A percentile compares a stretch with the other conserved stretches of the same genome.
Conservation (phyloP, 75 land plant genomes). For the Azolla pinnata region DNA sequence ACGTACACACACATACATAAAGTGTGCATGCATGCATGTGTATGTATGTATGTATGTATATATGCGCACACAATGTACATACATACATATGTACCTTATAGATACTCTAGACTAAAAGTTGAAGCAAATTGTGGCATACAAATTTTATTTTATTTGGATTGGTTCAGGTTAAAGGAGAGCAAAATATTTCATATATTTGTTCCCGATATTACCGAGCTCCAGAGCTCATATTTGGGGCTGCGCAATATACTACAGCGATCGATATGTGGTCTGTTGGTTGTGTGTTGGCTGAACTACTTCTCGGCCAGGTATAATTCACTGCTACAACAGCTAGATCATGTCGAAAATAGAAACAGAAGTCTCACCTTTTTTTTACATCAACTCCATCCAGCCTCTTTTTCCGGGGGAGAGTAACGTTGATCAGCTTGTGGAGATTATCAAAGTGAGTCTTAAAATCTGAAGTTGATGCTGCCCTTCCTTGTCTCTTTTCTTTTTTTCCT, state of each 20-base stretch:
- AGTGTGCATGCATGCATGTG: too few relatives aligned
- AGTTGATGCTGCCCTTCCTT: neutral
- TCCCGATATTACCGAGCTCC: slow-evolving; percentile 96
- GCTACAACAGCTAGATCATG: neutral
- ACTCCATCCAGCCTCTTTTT: slow-evolving; percentile 41
- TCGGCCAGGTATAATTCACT: slow-evolving; percentile 57
- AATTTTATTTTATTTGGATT: too few relatives aligned
- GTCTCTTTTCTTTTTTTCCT: neutral
- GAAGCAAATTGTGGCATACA: too few relatives aligned
- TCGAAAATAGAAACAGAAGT: neutral
- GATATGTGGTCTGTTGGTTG: slow-evolving; percentile 98
- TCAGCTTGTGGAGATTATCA: slow-evolving; percentile 66
- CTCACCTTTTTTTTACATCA: neutral
- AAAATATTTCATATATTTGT: slow-evolving; percentile 92
- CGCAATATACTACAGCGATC: slow-evolving; percentile 91
- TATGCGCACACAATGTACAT: too few relatives aligned
- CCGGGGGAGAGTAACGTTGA: slow-evolving; percentile 69
- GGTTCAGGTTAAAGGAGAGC: slow-evolving; percentile 98
- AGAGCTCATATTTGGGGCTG: slow-evolving; percentile 95
- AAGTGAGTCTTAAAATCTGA: slow-evolving; percentile 38
- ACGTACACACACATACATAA: too few relatives aligned
- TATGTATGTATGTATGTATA: too few relatives aligned
- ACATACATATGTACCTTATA: too few relatives aligned
- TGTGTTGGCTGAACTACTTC: slow-evolving; percentile 82
- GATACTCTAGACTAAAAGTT: too few relatives aligned